Evolutionary conservation across 352 stramenopile species (phyloP).

Genomic region (Phytopythium cucurbitacearum): DNA sequence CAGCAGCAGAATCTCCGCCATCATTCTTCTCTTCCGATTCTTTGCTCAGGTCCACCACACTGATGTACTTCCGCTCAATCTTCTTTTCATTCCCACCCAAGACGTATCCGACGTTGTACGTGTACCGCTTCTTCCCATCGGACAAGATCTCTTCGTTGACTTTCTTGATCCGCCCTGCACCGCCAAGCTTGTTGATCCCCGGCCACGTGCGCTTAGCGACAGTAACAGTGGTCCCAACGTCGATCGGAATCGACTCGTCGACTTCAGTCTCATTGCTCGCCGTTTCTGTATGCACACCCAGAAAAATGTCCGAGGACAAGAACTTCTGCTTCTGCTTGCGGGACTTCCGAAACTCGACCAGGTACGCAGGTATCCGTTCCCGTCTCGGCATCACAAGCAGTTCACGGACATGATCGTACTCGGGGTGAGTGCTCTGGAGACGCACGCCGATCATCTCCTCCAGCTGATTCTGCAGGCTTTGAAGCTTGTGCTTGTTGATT

Average conservation of each 20-base stretch:
- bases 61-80: slow-evolving; percentile 79
- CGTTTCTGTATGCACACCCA: slow-evolving; percentile 34
- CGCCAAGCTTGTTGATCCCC: slow-evolving; percentile 85
- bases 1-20: slow-evolving; percentile 3
- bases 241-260: slow-evolving; percentile 39
- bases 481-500: slow-evolving; percentile 32
- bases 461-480: slow-evolving; percentile 20
- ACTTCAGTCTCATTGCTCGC: slow-evolving; percentile 27
- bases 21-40: slow-evolving; percentile 22
- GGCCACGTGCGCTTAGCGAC: slow-evolving; percentile 83
- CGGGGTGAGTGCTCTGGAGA: slow-evolving; percentile 20
- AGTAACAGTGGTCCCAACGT: slow-evolving; percentile 55
- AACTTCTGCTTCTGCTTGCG: slow-evolving; percentile 52
- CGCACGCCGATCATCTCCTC: slow-evolving; percentile 35
- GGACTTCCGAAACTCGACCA: slow-evolving; percentile 46
- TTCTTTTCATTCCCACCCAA: slow-evolving; percentile 73
- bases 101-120: slow-evolving; percentile 75
- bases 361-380: slow-evolving; percentile 32
- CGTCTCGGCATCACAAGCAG: slow-evolving; percentile 41
- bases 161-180: slow-evolving; percentile 60
- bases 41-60: slow-evolving; percentile 44
- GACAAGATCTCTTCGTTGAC: slow-evolving; percentile 37
- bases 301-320: slow-evolving; percentile 54
- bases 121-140: slow-evolving; percentile 37
- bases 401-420: slow-evolving; percentile 30